Conservation (phyloP, 306 rosid genomes). For the Lablab purpureus region DNA sequence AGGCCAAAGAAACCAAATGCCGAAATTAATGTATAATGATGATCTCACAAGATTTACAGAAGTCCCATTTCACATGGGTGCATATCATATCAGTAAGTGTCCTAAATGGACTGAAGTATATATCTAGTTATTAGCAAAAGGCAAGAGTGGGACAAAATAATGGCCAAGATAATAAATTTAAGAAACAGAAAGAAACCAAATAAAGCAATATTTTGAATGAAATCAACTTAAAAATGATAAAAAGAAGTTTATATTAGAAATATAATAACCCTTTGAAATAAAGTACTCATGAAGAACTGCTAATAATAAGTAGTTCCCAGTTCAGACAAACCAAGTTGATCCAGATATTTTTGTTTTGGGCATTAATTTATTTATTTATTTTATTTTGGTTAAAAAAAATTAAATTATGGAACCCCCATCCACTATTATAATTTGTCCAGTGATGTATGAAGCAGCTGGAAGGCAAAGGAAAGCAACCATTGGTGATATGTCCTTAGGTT, state of each 20-base stretch:
- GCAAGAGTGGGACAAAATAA: too few relatives aligned
- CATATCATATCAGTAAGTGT: constrained; percentile 45
- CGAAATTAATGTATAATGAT: constrained; percentile 52
- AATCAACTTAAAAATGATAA: too few relatives aligned
- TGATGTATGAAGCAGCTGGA: constrained; percentile 66
- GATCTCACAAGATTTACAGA: constrained; percentile 58
- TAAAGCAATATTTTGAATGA: too few relatives aligned
- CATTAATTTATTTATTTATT: not conserved
- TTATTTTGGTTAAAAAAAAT: not conserved
- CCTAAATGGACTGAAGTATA: not conserved
- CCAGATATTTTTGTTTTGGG: not conserved
- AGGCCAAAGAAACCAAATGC: too few relatives aligned
- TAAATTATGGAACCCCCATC: constrained; percentile 66
- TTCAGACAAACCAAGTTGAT: not conserved
- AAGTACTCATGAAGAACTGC: too few relatives aligned
- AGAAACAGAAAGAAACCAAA: too few relatives aligned
- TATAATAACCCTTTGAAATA: too few relatives aligned
- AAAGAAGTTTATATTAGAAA: too few relatives aligned
- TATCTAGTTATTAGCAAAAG: too few relatives aligned
- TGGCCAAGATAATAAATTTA: too few relatives aligned
- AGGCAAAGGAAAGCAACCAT: constrained; percentile 70
- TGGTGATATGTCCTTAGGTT: constrained; percentile 60
- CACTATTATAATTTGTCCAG: constrained; percentile 57
- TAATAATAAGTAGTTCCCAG: too few relatives aligned
- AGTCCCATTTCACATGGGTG: constrained; percentile 62